phyloP scores from a whole-genome alignment of 805 yeast genomes.

The Candida jianshihensis region DNA sequence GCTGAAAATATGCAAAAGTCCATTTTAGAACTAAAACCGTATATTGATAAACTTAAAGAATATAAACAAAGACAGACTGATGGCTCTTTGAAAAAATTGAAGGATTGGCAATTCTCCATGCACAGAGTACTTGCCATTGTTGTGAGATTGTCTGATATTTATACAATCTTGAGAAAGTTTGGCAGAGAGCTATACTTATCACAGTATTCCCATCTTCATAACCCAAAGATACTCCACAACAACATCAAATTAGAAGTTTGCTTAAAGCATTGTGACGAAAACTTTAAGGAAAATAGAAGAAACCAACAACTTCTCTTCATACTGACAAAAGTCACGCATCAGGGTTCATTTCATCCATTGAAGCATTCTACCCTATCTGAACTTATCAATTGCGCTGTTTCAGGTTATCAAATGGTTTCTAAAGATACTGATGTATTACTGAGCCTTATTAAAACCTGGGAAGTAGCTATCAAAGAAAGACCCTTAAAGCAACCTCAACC shows the following conservation, averaged over 20 bases:
- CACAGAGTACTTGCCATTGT: constrained; percentile 38
- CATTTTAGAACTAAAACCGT: constrained; percentile 13
- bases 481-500: constrained; percentile 1
- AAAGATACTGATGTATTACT: constrained; percentile 4
- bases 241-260: constrained; percentile 22
- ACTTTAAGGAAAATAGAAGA: constrained; percentile 31
- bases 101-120: constrained; percentile 32
- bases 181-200: constrained; percentile 36
- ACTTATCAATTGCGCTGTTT: constrained; percentile 13
- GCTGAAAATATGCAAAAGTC: constrained; percentile 19
- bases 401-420: constrained; percentile 5
- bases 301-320: constrained; percentile 39
- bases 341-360: constrained; percentile 28
- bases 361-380: constrained; percentile 28
- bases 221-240: constrained; percentile 28
- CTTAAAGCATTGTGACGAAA: constrained; percentile 28
- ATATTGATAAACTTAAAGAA: constrained; percentile 20
- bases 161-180: constrained; percentile 31
- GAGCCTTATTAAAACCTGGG: constrained; percentile 17
- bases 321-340: constrained; percentile 33
- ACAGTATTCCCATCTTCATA: constrained; percentile 31
- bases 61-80: constrained; percentile 19
- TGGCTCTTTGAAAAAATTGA: constrained; percentile 23
- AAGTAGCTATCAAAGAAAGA: constrained; percentile 7
- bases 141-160: constrained; percentile 35